phyloP scores from a whole-genome alignment of 257 asterid species.

The Nyctanthes arbortristis region DNA sequence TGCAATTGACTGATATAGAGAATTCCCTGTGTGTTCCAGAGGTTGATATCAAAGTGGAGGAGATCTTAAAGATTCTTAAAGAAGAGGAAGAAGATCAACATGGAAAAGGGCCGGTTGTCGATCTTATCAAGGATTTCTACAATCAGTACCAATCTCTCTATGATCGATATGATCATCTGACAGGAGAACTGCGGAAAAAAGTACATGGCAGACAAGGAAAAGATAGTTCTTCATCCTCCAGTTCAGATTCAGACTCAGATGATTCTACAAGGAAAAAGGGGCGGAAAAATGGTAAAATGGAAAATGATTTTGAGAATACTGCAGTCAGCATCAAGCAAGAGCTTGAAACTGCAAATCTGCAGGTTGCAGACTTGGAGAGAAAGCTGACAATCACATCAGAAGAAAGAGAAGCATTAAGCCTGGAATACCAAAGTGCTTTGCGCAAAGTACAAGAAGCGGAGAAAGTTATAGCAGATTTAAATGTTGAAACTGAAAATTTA shows the following conservation, averaged over 20 bases:
- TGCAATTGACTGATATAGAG: background rate
- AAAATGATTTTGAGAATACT: conserved; percentile 30
- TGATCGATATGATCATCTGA: conserved; percentile 72
- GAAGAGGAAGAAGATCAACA: conserved; percentile 45
- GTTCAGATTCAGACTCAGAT: conserved; percentile 77
- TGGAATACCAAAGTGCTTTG: conserved; percentile 43
- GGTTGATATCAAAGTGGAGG: conserved; percentile 71
- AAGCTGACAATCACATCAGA: conserved; percentile 43
- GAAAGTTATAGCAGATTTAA: conserved; percentile 38
- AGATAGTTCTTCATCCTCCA: conserved; percentile 66
- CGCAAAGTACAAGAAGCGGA: conserved; percentile 52
- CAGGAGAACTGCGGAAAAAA: conserved; percentile 61
- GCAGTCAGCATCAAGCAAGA: conserved; percentile 41
- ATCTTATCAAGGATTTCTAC: conserved; percentile 63
- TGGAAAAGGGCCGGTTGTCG: conserved; percentile 52
- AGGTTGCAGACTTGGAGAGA: conserved; percentile 55
- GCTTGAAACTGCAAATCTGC: conserved; percentile 57
- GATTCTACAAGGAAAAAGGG: conserved; percentile 41
- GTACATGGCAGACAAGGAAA: conserved; percentile 45
- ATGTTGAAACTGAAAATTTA: conserved; percentile 43
- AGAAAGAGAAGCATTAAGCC: conserved; percentile 59
- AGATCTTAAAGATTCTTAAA: conserved; percentile 54
- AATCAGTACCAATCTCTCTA: conserved; percentile 68
- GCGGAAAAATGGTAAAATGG: conserved; percentile 50
- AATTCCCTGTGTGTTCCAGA: conserved; percentile 47